Evolutionary conservation across 2,329 filamentous ascomycete species (phyloP).

Genomic region (Colletotrichum spaethianum): DNA sequence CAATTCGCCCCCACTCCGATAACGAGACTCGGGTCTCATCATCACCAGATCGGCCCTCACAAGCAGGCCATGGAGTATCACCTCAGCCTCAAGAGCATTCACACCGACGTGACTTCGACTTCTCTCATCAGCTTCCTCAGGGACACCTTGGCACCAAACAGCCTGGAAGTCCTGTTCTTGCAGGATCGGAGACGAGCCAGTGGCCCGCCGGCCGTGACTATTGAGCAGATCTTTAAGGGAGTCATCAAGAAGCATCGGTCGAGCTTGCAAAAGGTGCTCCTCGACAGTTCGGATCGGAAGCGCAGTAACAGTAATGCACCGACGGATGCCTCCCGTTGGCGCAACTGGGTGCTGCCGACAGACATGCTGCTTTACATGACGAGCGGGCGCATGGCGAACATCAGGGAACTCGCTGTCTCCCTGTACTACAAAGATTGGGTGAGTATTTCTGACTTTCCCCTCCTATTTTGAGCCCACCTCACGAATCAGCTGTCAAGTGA

Average conservation of each 20-base stretch:
- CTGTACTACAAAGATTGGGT: slow-evolving; percentile 87
- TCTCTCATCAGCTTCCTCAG: slow-evolving; percentile 81
- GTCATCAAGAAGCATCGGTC: slow-evolving; percentile 78
- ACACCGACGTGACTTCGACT: slow-evolving; percentile 80
- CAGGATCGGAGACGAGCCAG: slow-evolving; percentile 71
- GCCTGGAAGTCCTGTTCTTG: slow-evolving; percentile 83
- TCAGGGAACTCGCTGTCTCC: slow-evolving; percentile 80
- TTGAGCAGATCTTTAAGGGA: slow-evolving; percentile 80
- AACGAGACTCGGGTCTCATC: slow-evolving; percentile 39
- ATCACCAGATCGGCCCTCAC: slow-evolving; percentile 45
- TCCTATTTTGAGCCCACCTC: neutral
- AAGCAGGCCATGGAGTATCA: slow-evolving; percentile 65
- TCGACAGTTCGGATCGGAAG: slow-evolving; percentile 75
- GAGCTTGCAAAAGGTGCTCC: slow-evolving; percentile 80
- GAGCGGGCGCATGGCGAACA: slow-evolving; percentile 79
- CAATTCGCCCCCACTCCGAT: slow-evolving; percentile 66
- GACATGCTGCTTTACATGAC: slow-evolving; percentile 82
- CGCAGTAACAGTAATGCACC: slow-evolving; percentile 48
- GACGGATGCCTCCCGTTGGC: slow-evolving; percentile 65
- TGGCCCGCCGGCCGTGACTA: slow-evolving; percentile 67
- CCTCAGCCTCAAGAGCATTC: slow-evolving; percentile 79
- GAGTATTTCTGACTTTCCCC: slow-evolving; percentile 50
- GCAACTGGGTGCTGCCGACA: slow-evolving; percentile 78
- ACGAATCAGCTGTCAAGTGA: slow-evolving; percentile 2
- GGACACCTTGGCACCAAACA: slow-evolving; percentile 83